A percentile compares a stretch with the other conserved stretches of the same genome.
Evolutionary conservation across 73 alveolate species (phyloP).

Genomic region (Tetrahymena malaccensis): DNA sequence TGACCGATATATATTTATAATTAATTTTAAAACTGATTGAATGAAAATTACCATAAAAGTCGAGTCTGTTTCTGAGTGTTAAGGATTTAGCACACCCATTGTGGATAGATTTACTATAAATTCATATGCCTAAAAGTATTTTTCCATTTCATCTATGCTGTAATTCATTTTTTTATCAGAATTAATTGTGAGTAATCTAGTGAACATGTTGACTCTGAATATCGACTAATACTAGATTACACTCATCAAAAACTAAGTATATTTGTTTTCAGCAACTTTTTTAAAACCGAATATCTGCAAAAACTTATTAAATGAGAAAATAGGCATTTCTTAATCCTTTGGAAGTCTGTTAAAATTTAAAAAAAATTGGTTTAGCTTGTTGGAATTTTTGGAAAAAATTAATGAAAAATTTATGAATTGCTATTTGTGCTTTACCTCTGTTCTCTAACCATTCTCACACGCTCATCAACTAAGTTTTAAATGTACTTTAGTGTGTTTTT

Average conservation of each 20-base stretch:
- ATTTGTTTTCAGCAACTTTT: constrained; percentile 41
- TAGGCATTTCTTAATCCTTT: constrained; percentile 34
- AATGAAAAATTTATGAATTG: too few relatives aligned
- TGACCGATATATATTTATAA: too few relatives aligned
- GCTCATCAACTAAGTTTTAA: constrained; percentile 9
- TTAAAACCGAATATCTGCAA: constrained; percentile 35
- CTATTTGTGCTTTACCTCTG: neutral
- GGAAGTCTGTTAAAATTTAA: neutral
- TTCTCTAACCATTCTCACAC: constrained; percentile 25
- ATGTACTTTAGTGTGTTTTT: constrained; percentile 1
- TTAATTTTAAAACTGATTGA: too few relatives aligned
- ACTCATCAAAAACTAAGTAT: constrained; percentile 9
- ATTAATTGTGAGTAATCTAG: constrained; percentile 5
- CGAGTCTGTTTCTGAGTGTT: neutral
- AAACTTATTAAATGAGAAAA: constrained; percentile 25
- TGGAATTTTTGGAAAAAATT: neutral
- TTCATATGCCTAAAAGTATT: constrained; percentile 23
- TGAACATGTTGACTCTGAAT: constrained; percentile 34
- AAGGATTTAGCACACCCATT: constrained; percentile 7
- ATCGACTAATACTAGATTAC: constrained; percentile 23
- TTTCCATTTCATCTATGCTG: constrained; percentile 14
- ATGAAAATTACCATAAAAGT: neutral
- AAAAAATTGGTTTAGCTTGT: neutral
- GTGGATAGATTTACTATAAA: constrained; percentile 15
- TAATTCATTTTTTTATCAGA: constrained; percentile 9